Evolutionary conservation across 331 rosid species (phyloP).

Genomic region (Quercus phellos): DNA sequence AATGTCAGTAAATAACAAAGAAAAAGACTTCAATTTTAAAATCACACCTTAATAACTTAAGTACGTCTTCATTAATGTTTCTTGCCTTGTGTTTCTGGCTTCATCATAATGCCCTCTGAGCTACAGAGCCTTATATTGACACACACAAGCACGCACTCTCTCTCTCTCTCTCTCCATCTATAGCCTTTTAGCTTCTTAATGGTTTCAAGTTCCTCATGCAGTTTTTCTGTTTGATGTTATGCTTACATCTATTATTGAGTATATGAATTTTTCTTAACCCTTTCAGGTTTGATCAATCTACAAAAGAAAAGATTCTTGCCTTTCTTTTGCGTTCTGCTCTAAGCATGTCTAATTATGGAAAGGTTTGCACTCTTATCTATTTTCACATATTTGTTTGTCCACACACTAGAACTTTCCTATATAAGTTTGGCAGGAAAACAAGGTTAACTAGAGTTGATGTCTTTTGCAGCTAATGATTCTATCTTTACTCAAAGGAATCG

Average conservation of each 20-base stretch:
- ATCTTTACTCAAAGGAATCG: slow-evolving; percentile 73
- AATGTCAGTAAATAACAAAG: too few relatives aligned
- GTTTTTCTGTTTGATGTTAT: neutral
- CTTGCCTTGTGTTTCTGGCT: neutral
- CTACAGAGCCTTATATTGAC: neutral
- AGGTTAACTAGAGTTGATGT: slow-evolving; percentile 14
- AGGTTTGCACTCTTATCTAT: slow-evolving; percentile 48
- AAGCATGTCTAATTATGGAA: slow-evolving; percentile 64
- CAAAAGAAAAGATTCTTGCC: slow-evolving; percentile 54
- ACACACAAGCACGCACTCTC: neutral
- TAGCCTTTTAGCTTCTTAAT: neutral
- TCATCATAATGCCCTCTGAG: neutral
- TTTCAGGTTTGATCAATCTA: slow-evolving; percentile 74
- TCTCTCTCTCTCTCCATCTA: neutral
- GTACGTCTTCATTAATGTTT: neutral
- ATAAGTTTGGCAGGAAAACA: neutral
- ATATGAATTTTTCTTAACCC: neutral
- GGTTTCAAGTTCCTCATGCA: neutral
- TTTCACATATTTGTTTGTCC: neutral
- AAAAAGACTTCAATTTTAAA: too few relatives aligned
- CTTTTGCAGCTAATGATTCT: slow-evolving; percentile 69
- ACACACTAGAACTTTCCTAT: neutral
- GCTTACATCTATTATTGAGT: neutral
- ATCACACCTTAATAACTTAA: too few relatives aligned
- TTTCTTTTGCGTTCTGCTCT: slow-evolving; percentile 66